Evolutionary conservation across 2,329 filamentous ascomycete genomes (phyloP).

Genomic region (Escovopsis sp.): DNA sequence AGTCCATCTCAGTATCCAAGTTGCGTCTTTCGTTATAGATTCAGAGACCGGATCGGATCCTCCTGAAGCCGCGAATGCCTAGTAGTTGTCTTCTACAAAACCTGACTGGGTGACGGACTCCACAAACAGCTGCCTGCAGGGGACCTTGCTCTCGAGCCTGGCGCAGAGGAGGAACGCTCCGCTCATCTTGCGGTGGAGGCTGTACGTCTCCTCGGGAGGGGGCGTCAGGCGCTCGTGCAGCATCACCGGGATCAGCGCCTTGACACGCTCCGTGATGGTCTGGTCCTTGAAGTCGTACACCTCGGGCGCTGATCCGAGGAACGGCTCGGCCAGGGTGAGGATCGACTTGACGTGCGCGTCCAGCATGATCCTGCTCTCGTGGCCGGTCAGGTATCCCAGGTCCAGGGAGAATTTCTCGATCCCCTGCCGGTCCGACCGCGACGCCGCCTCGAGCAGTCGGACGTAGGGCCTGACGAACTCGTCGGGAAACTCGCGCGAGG

Average conservation of each 20-base stretch:
- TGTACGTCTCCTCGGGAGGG: slow-evolving; percentile 95
- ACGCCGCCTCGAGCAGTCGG: slow-evolving; percentile 64
- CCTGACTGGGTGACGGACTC: slow-evolving; percentile 30
- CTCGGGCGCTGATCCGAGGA: slow-evolving; percentile 58
- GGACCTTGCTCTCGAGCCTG: slow-evolving; percentile 65
- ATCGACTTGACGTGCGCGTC: slow-evolving; percentile 83
- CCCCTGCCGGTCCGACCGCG: slow-evolving; percentile 47
- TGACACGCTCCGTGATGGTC: slow-evolving; percentile 90
- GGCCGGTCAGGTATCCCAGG: slow-evolving; percentile 83
- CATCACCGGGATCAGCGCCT: slow-evolving; percentile 83
- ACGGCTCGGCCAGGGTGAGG: slow-evolving; percentile 83
- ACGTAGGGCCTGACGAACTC: slow-evolving; percentile 72
- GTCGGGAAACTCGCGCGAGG: slow-evolving; percentile 70
- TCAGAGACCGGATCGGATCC: too few species aligned
- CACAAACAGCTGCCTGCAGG: slow-evolving; percentile 67
- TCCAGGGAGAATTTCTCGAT: slow-evolving; percentile 56
- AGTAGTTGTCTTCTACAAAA: slow-evolving; percentile 9
- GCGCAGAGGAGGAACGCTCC: slow-evolving; percentile 91
- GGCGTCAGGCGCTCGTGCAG: slow-evolving; percentile 74
- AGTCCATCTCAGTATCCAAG: too few species aligned
- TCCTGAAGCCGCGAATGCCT: background rate
- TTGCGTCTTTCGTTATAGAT: too few species aligned
- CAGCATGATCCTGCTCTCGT: slow-evolving; percentile 73
- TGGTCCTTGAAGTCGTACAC: slow-evolving; percentile 88
- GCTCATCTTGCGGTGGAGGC: slow-evolving; percentile 84